Evolutionary conservation across 2,329 filamentous ascomycete genomes (phyloP), one percentile per base, ranked within the genome.

Genomic region (Microsporum canis): DNA sequence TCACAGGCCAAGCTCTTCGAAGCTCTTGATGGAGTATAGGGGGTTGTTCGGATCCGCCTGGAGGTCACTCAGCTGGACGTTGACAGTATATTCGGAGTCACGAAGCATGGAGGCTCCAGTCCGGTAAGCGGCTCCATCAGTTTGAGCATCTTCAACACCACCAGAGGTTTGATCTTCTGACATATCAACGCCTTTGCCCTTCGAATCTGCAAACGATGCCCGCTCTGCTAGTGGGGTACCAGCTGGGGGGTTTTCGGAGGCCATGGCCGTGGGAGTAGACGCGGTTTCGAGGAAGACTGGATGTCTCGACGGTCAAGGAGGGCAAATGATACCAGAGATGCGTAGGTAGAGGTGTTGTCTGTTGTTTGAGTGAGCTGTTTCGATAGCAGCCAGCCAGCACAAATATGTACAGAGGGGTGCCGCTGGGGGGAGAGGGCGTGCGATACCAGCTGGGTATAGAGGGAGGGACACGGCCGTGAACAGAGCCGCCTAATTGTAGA

Each of bases 41-140:
- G 92, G 92, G 71, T 91, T 92, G 69, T 89, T 87, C 8, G 88
- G 85, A 71, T 96, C 89, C 34, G 85, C 84, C 75, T 96, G 91
- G 60, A 96, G 81, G 71, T 96, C 91, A 68, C 87, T 91, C 62
- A 97, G 83, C 75, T 92, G 94, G 68, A 99, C 89, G 70, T 96
- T 88, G 66, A 99, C 92, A 66, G 94, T 88, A 75, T 88, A 95
- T 62, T 88, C 85, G 3, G 86, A 85, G 73, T 96, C 89, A 27
- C 83, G 76, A 8, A 86, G 77, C 7, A 75, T 70, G 43, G 83
- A 83, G 60, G 80, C 83, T 43, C 72, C 71, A 31, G 70, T 66
- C 3, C 63, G 61, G 17, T 64, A 64, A 17, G 72, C 63, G 34
- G 76, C 76, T 36, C 77, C 77, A 68, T 79, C 77, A 14, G 67